Conservation (phyloP, 106 monocot species). For the Xerophyta viscosa region DNA sequence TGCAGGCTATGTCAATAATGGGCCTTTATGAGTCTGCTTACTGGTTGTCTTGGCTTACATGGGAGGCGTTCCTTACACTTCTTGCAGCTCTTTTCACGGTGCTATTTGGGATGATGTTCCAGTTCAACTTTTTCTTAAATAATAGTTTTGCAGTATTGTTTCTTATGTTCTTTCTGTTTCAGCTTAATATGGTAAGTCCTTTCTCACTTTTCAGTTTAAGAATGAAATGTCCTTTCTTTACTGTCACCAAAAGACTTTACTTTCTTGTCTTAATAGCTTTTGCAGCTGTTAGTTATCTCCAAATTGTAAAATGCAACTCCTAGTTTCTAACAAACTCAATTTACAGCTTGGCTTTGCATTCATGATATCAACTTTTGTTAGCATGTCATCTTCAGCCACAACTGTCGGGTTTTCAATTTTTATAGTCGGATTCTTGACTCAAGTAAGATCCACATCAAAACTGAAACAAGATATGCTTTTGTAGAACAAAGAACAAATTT, state of each 20-base stretch:
- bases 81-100: constrained; percentile 63
- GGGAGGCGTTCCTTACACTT: constrained; percentile 75
- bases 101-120: constrained; percentile 93
- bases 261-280: too few species aligned
- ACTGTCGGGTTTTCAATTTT: constrained; percentile 85
- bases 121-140: constrained; percentile 83
- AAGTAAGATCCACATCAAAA: constrained; percentile 31
- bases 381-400: constrained; percentile 72
- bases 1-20: constrained; percentile 95
- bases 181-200: constrained; percentile 77
- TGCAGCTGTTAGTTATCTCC: too few species aligned
- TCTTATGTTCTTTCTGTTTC: constrained; percentile 85
- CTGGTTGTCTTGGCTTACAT: constrained; percentile 90
- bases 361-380: constrained; percentile 83
- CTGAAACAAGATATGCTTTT: too few species aligned
- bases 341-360: constrained; percentile 85
- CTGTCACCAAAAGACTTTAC: too few species aligned
- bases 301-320: too few species aligned
- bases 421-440: constrained; percentile 83
- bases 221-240: too few species aligned
- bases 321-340: background rate
- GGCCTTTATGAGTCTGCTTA: constrained; percentile 93
- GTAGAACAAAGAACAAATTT: background rate
- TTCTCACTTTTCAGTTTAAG: background rate
- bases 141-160: constrained; percentile 77